These are phyloP conservation scores for Cercospora sp. DNA, from an alignment of 2,329 filamentous ascomycete genomes.

Conservation along the genomic window DNA sequence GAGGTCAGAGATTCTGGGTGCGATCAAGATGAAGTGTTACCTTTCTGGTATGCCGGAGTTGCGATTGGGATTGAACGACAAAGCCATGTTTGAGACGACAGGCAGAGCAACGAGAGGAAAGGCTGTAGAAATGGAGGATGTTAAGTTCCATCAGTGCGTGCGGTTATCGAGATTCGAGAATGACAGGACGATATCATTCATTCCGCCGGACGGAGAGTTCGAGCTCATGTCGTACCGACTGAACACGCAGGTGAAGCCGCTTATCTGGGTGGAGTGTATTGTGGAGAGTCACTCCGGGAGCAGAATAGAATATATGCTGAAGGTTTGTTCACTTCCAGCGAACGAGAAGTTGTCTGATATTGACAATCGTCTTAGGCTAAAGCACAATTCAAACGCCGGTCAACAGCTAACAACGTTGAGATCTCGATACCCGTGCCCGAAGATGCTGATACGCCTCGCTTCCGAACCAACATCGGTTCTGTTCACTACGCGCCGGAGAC, in stretches of 20 bases:
- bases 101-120: constrained; percentile 92
- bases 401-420: constrained; percentile 97
- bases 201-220: constrained; percentile 96
- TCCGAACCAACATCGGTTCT: constrained; percentile 94
- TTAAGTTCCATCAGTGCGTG: constrained; percentile 99
- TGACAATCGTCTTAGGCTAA: constrained; percentile 59
- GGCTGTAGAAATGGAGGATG: constrained; percentile 98
- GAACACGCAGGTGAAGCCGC: constrained; percentile 96
- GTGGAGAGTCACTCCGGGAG: constrained; percentile 95
- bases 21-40: constrained; percentile 99
- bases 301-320: constrained; percentile 98
- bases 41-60: constrained; percentile 97
- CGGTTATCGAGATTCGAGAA: constrained; percentile 95
- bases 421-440: constrained; percentile 97
- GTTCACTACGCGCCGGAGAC: constrained; percentile 98
- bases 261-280: constrained; percentile 98
- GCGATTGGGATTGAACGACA: constrained; percentile 92
- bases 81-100: constrained; percentile 99
- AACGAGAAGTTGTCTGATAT: neutral
- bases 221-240: constrained; percentile 99
- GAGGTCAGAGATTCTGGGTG: constrained; percentile 91
- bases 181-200: constrained; percentile 97
- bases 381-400: constrained; percentile 96
- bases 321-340: constrained; percentile 52
- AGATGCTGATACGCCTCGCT: constrained; percentile 92